Evolutionary conservation across 2,329 filamentous ascomycete species (phyloP).

Genomic region (Clonostachys sp.): DNA sequence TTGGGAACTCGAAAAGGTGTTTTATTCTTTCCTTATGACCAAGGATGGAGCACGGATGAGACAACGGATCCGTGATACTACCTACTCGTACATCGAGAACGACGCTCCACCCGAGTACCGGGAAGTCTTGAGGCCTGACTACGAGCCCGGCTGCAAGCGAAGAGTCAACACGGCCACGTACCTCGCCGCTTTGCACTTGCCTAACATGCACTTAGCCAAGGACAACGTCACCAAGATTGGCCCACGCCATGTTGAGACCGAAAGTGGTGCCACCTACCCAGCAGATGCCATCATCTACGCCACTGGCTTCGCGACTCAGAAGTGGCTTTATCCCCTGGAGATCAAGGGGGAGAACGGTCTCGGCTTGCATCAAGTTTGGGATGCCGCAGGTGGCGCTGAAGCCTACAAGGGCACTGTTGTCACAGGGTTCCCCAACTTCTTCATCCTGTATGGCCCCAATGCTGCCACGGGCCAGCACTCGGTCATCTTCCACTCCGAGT

Average conservation of each 20-base stretch:
- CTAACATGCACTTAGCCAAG: conserved; percentile 21
- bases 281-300: conserved; percentile 36
- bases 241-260: conserved; percentile 7
- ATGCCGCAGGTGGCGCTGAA: neutral
- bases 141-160: conserved; percentile 26
- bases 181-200: conserved; percentile 15
- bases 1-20: conserved; percentile 14
- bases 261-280: conserved; percentile 9
- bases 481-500: conserved; percentile 45
- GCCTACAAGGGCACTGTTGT: conserved; percentile 46
- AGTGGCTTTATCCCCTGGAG: conserved; percentile 38
- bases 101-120: conserved; percentile 17
- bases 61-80: conserved; percentile 11
- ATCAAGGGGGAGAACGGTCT: conserved; percentile 35
- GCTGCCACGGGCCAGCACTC: conserved; percentile 40
- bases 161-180: conserved; percentile 26
- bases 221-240: conserved; percentile 7
- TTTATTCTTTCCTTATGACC: conserved; percentile 18
- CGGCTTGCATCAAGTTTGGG: conserved; percentile 10
- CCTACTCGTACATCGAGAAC: conserved; percentile 15
- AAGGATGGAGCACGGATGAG: conserved; percentile 3
- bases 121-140: conserved; percentile 20
- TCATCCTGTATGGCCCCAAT: conserved; percentile 21
- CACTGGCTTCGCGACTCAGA: conserved; percentile 41
- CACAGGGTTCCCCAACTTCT: conserved; percentile 39